phyloP scores from a whole-genome alignment of 352 stramenopile genomes.

The Blastocystis sp. region DNA sequence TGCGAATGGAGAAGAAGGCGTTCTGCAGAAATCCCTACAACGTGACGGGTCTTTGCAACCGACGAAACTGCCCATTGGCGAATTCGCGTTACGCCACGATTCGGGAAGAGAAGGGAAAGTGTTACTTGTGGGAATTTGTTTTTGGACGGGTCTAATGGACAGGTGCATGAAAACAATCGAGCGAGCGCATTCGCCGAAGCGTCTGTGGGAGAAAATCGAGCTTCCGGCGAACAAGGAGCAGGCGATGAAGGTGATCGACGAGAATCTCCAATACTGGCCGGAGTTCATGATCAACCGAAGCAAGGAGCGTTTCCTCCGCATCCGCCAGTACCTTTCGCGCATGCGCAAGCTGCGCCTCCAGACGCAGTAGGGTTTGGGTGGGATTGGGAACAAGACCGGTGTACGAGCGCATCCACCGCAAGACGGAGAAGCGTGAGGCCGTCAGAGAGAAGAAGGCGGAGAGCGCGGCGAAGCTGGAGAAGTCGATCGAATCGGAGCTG shows the following conservation, averaged over 20 bases:
- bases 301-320: slow-evolving; percentile 96
- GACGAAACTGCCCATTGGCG: slow-evolving; percentile 83
- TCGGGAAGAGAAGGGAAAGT: slow-evolving; percentile 85
- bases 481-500: slow-evolving; percentile 89
- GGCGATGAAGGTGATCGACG: slow-evolving; percentile 80
- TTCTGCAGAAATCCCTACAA: slow-evolving; percentile 95
- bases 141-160: not conserved
- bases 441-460: slow-evolving; percentile 90
- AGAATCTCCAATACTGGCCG: slow-evolving; percentile 90
- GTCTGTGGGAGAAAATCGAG: slow-evolving; percentile 93
- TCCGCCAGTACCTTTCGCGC: slow-evolving; percentile 94
- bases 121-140: slow-evolving; percentile 62
- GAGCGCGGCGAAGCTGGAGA: slow-evolving; percentile 59
- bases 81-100: slow-evolving; percentile 96
- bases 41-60: slow-evolving; percentile 91
- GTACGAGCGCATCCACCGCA: slow-evolving; percentile 60
- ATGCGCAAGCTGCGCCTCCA: slow-evolving; percentile 77
- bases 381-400: slow-evolving; percentile 31
- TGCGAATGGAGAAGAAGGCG: slow-evolving; percentile 69
- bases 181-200: slow-evolving; percentile 90
- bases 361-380: slow-evolving; percentile 19
- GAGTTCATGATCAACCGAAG: slow-evolving; percentile 92
- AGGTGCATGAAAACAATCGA: slow-evolving; percentile 91
- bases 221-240: slow-evolving; percentile 91
- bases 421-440: slow-evolving; percentile 84